These are phyloP conservation scores for Corynascus novoguineensis DNA, from an alignment of 495 filamentous ascomycete genomes.

Conservation along the genomic window DNA sequence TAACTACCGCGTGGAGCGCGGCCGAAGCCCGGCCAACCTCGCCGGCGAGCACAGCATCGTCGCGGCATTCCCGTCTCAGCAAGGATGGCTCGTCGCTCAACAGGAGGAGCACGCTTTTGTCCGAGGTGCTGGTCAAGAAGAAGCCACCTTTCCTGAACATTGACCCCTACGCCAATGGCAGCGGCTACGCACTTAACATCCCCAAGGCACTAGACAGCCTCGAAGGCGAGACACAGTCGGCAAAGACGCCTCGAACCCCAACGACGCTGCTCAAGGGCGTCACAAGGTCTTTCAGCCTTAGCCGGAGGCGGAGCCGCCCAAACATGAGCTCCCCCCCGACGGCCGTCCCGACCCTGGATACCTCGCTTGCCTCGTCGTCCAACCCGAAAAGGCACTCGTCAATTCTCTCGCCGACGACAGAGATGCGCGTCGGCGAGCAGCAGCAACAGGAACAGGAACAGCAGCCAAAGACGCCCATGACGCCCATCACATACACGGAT, in stretches of 20 bases:
- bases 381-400: conserved; percentile 16
- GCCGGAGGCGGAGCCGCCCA: conserved; percentile 43
- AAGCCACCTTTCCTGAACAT: conserved; percentile 41
- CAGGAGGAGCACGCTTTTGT: conserved; percentile 33
- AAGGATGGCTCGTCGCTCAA: conserved; percentile 17
- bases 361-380: neutral
- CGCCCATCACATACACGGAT: conserved; percentile 38
- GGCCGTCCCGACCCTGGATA: conserved; percentile 16
- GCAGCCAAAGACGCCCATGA: conserved; percentile 25
- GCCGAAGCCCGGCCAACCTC: conserved; percentile 25
- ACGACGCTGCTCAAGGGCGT: conserved; percentile 40
- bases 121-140: conserved; percentile 34
- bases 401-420: conserved; percentile 14
- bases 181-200: conserved; percentile 33
- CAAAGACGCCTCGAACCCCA: conserved; percentile 35
- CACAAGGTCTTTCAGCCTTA: conserved; percentile 41
- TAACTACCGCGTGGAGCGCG: neutral
- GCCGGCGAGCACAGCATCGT: conserved; percentile 30
- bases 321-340: conserved; percentile 27
- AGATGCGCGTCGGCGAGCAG: conserved; percentile 9
- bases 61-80: neutral
- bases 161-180: conserved; percentile 42
- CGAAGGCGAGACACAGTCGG: conserved; percentile 15
- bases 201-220: conserved; percentile 23
- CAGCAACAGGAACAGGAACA: conserved; percentile 15